Evolutionary conservation across 2,329 filamentous ascomycete genomes (phyloP), one percentile per base, ranked within the genome.

Genomic region (Knoxdaviesia capensis): DNA sequence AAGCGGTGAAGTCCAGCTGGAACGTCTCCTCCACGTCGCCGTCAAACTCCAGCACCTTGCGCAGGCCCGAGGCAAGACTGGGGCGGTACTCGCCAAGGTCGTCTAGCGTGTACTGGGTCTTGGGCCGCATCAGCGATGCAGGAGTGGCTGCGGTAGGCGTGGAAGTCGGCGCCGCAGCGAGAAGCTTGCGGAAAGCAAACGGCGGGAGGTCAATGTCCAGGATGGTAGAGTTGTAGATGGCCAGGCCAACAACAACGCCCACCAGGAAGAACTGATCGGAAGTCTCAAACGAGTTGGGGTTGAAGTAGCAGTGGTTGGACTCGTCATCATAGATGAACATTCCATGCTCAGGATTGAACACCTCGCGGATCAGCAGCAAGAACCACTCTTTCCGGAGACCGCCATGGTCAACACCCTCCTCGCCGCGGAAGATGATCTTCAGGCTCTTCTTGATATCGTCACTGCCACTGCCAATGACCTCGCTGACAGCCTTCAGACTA

Each of bases 321-420:
- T 94, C 85, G 41, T 93, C 84, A 47, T 94, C 87, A 56, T 93
- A 94, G 6, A 81, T 64, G 55, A 94, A 94, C 59, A 94, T 74
- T n/a, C 85, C 84, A 62, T 93, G 81, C 49, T 87, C 76, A 4
- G 85, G 85, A 51, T 92, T 86, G 59, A 94, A 94, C 32, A 94
- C 78, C 54, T 94, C 87, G 49, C 86, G 70, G 40, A 90, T 77
- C 28, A 94, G 69, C 45, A 94, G 69, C 41, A 94, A 61, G 54
- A 94, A 94, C 87, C 87, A 94, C 59, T 94, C 87, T 57, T 94
- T 94, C 44, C 85, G 75, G 43, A 93, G 65, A 0, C 87, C 87
- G 34, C 87, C 87, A 5, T 81, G 85, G 60, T 94, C 87, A 41
- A 94, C 77, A 5, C 87, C 87, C 58, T 94, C 87, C 59, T 94